Base-by-base conservation (phyloP, 345 rosid genomes). In the Linum tenue region DNA sequence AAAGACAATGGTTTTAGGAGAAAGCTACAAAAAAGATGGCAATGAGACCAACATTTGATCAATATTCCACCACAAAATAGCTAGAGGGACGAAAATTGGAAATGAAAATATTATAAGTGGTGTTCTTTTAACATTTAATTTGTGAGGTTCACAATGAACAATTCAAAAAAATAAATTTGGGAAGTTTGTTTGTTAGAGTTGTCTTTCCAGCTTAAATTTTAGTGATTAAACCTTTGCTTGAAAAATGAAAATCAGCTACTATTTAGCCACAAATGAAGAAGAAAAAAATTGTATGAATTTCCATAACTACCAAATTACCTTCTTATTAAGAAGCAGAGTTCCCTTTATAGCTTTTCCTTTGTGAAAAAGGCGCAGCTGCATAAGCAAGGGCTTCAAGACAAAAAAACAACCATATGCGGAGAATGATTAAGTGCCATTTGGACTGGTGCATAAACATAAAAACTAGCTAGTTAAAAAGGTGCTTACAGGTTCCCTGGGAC, bases 321-420 rank as follows among this genome's bases (percentile, higher is more conserved):
- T 80, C 68, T 83, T 86, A 65, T 89, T 75, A n/a, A 89, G 67
- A 12, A 92, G 86, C 16, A 89, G 58, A 62, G 91, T 87, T 65
- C 98, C 98, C 72, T 92, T 92, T 60, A 81, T 72, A 43, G 98
- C 95, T 62, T 9, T 36, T 60, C 97, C 98, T 37, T 81, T 69
- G 73, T 79, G 36, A 76, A 83, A 92, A 73, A 89, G 83, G 57
- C 97, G 91, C 67, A 76, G 81, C 68, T 89, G 97, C 65, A 92
- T 79, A 72, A 92, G 70, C 77, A 89, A 73, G 76, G 96, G 96
- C 98, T 56, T 22, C 43, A 69, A 53, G 60, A 36, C 7, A 36
- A 16, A 16, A 36, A 17, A 7, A 68, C 39, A 43, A 16, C 31
- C 31, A 68, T 66, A 41, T 37, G 50, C 50, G 69, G 48, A 55